Base-by-base conservation (phyloP, 169 alveolate genomes). In the Plasmodium reichenowi region DNA sequence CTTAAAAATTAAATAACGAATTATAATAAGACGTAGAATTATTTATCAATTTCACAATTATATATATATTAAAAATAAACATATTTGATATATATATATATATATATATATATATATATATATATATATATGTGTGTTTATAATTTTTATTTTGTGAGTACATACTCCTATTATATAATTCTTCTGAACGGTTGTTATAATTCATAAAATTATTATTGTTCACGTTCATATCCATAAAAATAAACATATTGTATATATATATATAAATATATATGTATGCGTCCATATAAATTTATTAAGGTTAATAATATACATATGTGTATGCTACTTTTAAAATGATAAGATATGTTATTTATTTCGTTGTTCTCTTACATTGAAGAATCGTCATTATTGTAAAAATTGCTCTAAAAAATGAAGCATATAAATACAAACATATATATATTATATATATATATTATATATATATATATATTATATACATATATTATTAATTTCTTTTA, bases 151-250 rank as follows among this genome's bases (percentile, higher is more conserved):
- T 59, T 63, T 74, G 88, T 32, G 70, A 43, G 32, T 74, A 74
- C 22, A 74, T 9, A 29, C 72, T 74, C 72, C 71, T 74, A 62
- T 72, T 48, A 64, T 74, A 74, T 7, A 74, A 48, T 48, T 74
- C 73, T 26, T 72, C 88, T n/a, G 72, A 74, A n/a, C 10, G 32
- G 63, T 58, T 0, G 8, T 29, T 66, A 29, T 74, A 58, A 50
- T 63, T 63, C 50, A 63, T 22, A 6, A 22, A 12, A 26, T 22
- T 29, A 26, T 63, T 22, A 29, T 22, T 63, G 5, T 12, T 10
- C 12, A 2, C 62, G 5, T 13, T 52, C 17, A 13, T 15, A 52
- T 15, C 1, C 5, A 52, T 10, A 29, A 63, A 63, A 63, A 59
- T 15, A 59, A 59, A 59, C 22, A 59, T 59, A 59, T 59, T 32